These are phyloP conservation scores for Paecilomyces formosus DNA, from an alignment of 2,329 filamentous ascomycete species.

Conservation along the genomic window DNA sequence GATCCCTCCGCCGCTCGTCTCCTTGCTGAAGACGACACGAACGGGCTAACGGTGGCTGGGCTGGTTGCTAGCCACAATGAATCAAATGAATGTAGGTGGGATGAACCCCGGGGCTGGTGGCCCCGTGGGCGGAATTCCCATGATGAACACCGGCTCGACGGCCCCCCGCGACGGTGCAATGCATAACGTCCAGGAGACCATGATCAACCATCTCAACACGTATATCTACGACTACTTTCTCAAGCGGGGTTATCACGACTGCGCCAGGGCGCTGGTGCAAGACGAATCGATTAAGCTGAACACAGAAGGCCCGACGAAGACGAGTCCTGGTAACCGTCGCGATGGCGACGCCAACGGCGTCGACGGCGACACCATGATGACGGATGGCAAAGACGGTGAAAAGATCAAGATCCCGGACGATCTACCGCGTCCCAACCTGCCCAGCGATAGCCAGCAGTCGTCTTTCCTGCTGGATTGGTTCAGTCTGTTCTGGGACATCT, in stretches of 20 bases:
- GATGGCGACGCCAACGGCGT: conserved; percentile 66
- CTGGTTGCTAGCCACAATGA: conserved; percentile 38
- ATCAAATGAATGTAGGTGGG: conserved; percentile 50
- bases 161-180: conserved; percentile 37
- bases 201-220: conserved; percentile 48
- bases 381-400: conserved; percentile 71
- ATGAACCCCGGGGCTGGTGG: conserved; percentile 50
- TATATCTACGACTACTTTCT: conserved; percentile 72
- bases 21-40: conserved; percentile 17
- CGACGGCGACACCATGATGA: conserved; percentile 70
- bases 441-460: conserved; percentile 56
- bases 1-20: conserved; percentile 12
- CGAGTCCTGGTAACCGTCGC: conserved; percentile 60
- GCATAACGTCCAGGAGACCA: conserved; percentile 25
- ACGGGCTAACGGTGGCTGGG: conserved; percentile 26
- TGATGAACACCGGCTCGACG: conserved; percentile 46
- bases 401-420: conserved; percentile 70
- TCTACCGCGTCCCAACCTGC: conserved; percentile 56
- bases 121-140: conserved; percentile 50
- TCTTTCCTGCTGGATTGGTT: conserved; percentile 98
- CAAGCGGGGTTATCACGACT: conserved; percentile 74
- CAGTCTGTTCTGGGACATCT: conserved; percentile 95
- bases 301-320: conserved; percentile 49
- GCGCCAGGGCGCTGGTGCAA: conserved; percentile 66
- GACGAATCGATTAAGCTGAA: conserved; percentile 57